Base-by-base conservation (phyloP, 1,284 basidiomycete genomes). In the Spongispora temasekensis region DNA sequence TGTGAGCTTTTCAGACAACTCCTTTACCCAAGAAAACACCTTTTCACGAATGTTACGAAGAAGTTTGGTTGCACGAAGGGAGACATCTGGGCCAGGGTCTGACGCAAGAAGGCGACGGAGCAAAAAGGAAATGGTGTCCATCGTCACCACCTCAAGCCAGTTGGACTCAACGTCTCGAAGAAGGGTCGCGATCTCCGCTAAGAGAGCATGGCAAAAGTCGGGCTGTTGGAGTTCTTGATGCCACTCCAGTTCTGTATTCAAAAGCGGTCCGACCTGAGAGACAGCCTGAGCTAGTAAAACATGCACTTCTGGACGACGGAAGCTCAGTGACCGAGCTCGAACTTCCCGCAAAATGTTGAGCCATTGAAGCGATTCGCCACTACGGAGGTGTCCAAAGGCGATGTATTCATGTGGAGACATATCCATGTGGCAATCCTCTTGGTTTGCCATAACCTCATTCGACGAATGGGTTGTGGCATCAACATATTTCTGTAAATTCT, bases 341-440 rank as follows among this genome's bases (percentile, higher is more conserved):
- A 84, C 61, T 60, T 80, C 81, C 21, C 77, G 71, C 8, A 75
- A 65, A 17, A 84, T 77, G 59, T 84, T 85, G 35, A 79, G 64
- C 82, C 82, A 84, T 52, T 84, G 83, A 0, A 84, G 62, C 2
- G 64, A 67, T 5, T 68, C 63, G 3, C 83, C 81, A 31, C 78
- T 74, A 5, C 82, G 79, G 28, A 85, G 61, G 31, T 70, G 69
- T 1, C 77, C 77, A 57, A 81, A 83, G 0, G 78, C 73, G 5
- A 77, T 66, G 48, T 74, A 79, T 59, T 84, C 82, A 32, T 83
- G 81, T 3, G 80, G 63, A 7, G 63, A 72, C 5, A 84, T 61
- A 1, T 76, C 68, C 1, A 57, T 52, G 5, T 75, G 74, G 44
- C 79, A 81, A 4, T 75, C 63, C 0, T 64, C 65, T 61, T 84